These are phyloP conservation scores for Cenchrus fungigraminus DNA, from an alignment of 176 grass and related monocot species.

Conservation along the genomic window DNA sequence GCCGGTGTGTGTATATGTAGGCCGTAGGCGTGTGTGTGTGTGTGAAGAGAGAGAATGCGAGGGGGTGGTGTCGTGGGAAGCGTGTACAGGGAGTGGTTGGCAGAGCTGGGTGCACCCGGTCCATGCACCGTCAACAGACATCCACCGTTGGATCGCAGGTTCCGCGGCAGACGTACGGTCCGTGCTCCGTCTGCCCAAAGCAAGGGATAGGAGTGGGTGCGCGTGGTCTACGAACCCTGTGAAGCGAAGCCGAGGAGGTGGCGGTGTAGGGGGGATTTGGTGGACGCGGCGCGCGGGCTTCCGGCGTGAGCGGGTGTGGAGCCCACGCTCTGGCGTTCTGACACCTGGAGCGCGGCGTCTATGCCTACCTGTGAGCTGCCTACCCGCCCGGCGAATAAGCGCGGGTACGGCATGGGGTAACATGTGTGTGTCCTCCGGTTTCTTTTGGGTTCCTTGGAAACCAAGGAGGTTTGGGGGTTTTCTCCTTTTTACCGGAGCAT, in stretches of 20 bases:
- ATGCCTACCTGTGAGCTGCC: background rate
- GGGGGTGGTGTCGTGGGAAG: background rate
- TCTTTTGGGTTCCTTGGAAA: background rate
- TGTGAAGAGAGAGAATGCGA: background rate
- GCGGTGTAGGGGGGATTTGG: background rate
- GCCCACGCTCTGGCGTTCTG: constrained; percentile 15
- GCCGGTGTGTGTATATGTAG: constrained; percentile 1
- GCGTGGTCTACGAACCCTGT: background rate
- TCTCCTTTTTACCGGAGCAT: too few relatives aligned
- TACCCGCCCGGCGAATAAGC: background rate
- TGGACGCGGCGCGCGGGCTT: constrained; percentile 25
- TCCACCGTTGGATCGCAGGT: background rate
- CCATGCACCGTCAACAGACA: background rate
- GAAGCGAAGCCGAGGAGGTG: background rate
- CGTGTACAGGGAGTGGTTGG: background rate
- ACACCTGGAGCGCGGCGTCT: constrained; percentile 9
- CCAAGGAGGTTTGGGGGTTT: background rate
- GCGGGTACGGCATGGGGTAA: background rate
- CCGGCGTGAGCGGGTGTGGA: constrained; percentile 2
- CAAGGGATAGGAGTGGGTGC: fast-evolving
- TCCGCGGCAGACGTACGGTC: background rate
- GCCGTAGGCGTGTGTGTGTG: too few relatives aligned
- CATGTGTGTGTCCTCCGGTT: background rate
- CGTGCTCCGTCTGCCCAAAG: background rate
- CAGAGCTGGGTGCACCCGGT: background rate